Base-by-base conservation (phyloP, 1,284 basidiomycete genomes). In the Naganishia liquefaciens region DNA sequence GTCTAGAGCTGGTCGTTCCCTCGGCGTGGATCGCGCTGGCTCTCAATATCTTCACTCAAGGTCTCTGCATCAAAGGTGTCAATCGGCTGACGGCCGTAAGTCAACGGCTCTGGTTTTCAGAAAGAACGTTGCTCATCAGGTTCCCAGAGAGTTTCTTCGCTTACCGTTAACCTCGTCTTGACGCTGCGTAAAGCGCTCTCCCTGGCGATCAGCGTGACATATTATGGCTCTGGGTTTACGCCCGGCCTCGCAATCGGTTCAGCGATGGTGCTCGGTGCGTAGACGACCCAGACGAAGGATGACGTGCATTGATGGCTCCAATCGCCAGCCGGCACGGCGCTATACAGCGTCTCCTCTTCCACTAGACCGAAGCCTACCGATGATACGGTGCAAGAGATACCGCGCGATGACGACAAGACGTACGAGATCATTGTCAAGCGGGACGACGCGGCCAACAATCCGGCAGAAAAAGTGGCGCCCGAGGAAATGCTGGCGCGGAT, bases 101-200 rank as follows among this genome's bases (percentile, higher is more conserved):
- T 73, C 1, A 33, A 19, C 1, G 21, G 27, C 39, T n/a, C 40
- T 10, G 17, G 9, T 49, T 10, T 6, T 27, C 17, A 17, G 1
- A 37, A 7, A 10, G 5, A 10, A 30, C 10, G 10, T 37, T 25
- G 50, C 42, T 63, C 40, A 63, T n/a, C 15, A n/a, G 19, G 15
- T 54, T 15, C 17, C 2, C 58, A 78, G 73, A 74, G 77, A 50
- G 90, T 94, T 3, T 87, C 86, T 51, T 85, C 88, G 7, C 83
- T 95, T 11, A 90, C 87, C 0, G 93, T 96, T 37, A 93, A 91
- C 13, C 86, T 97, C 61, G 84, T 95, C 17, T 83, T 96, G 55
- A 92, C 91, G 44, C 86, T 97, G 23, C 85, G 93, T 57, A 97
- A 97, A 77, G 93, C 93, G 1, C 82, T 87, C 19, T 93, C 90